Evolutionary conservation across 305 asterid species (phyloP).

Genomic region (Ilex paraguariensis): DNA sequence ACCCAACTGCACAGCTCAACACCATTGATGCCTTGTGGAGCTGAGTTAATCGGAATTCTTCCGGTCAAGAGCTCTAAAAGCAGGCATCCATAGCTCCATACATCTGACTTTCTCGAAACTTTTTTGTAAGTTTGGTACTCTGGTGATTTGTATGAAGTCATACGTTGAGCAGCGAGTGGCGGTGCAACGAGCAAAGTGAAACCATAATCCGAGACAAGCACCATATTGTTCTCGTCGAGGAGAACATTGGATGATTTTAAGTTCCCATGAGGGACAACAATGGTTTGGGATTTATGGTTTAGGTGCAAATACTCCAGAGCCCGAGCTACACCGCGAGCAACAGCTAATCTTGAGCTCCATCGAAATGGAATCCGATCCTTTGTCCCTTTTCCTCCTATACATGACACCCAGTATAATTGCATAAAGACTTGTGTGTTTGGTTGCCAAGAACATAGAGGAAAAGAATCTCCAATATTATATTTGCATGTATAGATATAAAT

Average conservation of each 20-base stretch:
- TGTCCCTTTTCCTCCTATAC: slow-evolving; percentile 50
- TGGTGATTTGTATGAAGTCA: slow-evolving; percentile 58
- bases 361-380: slow-evolving; percentile 48
- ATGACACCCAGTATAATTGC: too few relatives aligned
- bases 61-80: slow-evolving; percentile 74
- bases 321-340: slow-evolving; percentile 53
- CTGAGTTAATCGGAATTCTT: slow-evolving; percentile 35
- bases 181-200: slow-evolving; percentile 47
- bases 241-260: slow-evolving; percentile 64
- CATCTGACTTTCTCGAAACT: slow-evolving; percentile 52
- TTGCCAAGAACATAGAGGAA: background rate
- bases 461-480: too few relatives aligned
- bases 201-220: slow-evolving; percentile 63
- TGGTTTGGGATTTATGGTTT: slow-evolving; percentile 27
- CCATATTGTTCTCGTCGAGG: slow-evolving; percentile 41
- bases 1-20: slow-evolving; percentile 75
- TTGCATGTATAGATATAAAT: too few relatives aligned
- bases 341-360: slow-evolving; percentile 59
- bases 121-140: slow-evolving; percentile 43
- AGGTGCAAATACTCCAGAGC: slow-evolving; percentile 58
- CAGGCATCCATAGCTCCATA: slow-evolving; percentile 73
- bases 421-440: background rate
- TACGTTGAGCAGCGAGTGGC: slow-evolving; percentile 54
- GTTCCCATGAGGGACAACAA: slow-evolving; percentile 63
- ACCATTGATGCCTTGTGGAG: slow-evolving; percentile 36